These are phyloP conservation scores for Fennellomyces sp. DNA, from an alignment of 371 early-diverging fungal genomes.

Conservation along the genomic window DNA sequence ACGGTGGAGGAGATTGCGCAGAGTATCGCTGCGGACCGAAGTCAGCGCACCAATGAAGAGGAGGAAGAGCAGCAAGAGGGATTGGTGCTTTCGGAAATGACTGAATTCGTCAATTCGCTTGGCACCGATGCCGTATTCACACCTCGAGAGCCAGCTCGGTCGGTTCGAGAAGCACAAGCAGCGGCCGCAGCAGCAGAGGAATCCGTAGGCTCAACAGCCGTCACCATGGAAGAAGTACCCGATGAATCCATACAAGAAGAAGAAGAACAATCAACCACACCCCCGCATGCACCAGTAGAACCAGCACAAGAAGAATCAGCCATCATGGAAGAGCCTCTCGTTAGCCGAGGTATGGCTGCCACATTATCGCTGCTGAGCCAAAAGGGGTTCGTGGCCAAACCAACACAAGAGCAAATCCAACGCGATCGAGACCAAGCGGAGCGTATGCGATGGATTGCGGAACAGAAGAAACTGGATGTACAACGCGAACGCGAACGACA, in stretches of 20 bases:
- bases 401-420: constrained; percentile 62
- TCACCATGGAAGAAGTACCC: neutral
- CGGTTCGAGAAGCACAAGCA: constrained; percentile 13
- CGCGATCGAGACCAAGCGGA: constrained; percentile 67
- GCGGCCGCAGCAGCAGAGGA: neutral
- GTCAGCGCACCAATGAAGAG: constrained; percentile 23
- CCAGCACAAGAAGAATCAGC: constrained; percentile 14
- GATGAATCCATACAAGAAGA: constrained; percentile 14
- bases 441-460: constrained; percentile 71
- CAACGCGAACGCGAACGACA: constrained; percentile 51
- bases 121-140: constrained; percentile 45
- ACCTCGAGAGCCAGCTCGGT: constrained; percentile 16
- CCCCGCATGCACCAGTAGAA: constrained; percentile 6
- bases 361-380: constrained; percentile 79
- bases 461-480: constrained; percentile 63
- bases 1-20: constrained; percentile 65
- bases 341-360: constrained; percentile 83
- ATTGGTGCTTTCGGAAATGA: constrained; percentile 60
- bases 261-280: constrained; percentile 3
- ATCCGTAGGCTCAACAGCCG: neutral
- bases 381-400: constrained; percentile 72
- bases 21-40: constrained; percentile 27
- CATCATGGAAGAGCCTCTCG: constrained; percentile 80
- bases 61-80: constrained; percentile 47
- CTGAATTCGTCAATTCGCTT: constrained; percentile 75